These are phyloP conservation scores for Neofusicoccum sp. DNA, from an alignment of 2,329 filamentous ascomycete genomes.

Conservation along the genomic window DNA sequence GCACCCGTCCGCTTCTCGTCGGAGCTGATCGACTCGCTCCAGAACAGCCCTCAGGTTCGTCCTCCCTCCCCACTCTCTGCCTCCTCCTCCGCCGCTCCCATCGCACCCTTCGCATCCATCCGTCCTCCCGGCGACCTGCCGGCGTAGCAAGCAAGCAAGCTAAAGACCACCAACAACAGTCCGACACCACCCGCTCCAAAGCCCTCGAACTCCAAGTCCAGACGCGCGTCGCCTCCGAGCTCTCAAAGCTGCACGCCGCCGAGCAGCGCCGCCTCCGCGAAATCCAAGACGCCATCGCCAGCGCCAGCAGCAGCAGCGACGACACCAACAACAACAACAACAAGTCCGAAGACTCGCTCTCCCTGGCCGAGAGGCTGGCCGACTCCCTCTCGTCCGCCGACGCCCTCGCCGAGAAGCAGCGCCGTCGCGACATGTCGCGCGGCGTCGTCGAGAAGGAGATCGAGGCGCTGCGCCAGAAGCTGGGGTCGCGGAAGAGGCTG, in stretches of 20 bases:
- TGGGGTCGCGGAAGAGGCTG: conserved; percentile 55
- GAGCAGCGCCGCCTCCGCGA: conserved; percentile 68
- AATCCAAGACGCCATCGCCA: conserved; percentile 63
- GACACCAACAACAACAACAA: conserved; percentile 20
- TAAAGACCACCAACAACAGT: conserved; percentile 52
- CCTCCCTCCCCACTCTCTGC: not conserved
- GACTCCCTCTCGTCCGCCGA: conserved; percentile 36
- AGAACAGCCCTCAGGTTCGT: conserved; percentile 79
- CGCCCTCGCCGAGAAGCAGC: conserved; percentile 40
- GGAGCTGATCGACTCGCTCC: conserved; percentile 77
- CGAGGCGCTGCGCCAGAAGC: conserved; percentile 51
- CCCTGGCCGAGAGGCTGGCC: conserved; percentile 36
- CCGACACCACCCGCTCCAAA: conserved; percentile 81
- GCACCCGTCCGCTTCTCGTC: conserved; percentile 72
- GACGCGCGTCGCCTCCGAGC: conserved; percentile 79
- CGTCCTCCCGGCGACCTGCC: not conserved
- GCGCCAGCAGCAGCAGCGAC: conserved; percentile 39
- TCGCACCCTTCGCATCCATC: not conserved
- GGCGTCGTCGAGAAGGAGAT: conserved; percentile 58
- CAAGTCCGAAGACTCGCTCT: conserved; percentile 16
- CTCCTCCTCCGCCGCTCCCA: not conserved
- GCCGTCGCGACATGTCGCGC: conserved; percentile 49
- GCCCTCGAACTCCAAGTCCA: conserved; percentile 85
- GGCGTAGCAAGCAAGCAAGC: not conserved
- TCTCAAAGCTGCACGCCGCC: conserved; percentile 71